These are phyloP conservation scores for Melampsora americana DNA, from an alignment of 1,284 basidiomycete genomes.

Conservation along the genomic window DNA sequence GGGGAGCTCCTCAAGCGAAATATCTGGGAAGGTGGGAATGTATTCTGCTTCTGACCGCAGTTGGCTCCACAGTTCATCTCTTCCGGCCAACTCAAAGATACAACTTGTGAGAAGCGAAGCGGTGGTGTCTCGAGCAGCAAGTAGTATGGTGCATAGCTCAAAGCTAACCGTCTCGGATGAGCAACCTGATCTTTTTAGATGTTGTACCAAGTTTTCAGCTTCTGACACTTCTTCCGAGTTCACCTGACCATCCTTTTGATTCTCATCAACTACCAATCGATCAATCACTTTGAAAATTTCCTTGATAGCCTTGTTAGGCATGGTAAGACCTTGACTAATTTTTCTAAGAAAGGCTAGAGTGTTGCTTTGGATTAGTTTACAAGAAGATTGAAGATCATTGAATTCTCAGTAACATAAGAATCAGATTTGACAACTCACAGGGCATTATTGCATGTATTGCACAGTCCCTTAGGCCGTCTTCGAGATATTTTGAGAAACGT, in stretches of 20 bases:
- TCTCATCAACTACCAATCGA: constrained; percentile 18
- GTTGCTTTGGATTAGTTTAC: not conserved
- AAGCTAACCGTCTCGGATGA: constrained; percentile 61
- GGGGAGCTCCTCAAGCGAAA: constrained; percentile 12
- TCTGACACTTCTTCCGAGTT: not conserved
- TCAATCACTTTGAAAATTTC: constrained; percentile 21
- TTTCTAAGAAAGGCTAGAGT: constrained; percentile 14
- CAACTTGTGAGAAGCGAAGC: constrained; percentile 64
- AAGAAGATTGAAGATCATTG: not conserved
- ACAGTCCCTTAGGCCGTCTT: constrained; percentile 7
- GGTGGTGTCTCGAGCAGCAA: constrained; percentile 69
- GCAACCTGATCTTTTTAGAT: constrained; percentile 29
- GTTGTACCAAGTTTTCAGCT: constrained; percentile 29
- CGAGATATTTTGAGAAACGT: constrained; percentile 32
- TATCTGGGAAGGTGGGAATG: no score
- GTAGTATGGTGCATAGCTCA: constrained; percentile 67
- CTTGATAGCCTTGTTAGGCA: constrained; percentile 16
- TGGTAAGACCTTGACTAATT: not conserved
- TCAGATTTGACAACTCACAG: not conserved
- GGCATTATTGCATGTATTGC: not conserved
- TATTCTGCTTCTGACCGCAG: constrained; percentile 61
- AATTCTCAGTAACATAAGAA: not conserved
- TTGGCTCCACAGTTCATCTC: constrained; percentile 62
- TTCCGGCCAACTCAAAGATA: constrained; percentile 63
- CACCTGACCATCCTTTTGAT: not conserved